phyloP scores from a whole-genome alignment of 2,329 filamentous ascomycete species.

The Penicillium sp. region DNA sequence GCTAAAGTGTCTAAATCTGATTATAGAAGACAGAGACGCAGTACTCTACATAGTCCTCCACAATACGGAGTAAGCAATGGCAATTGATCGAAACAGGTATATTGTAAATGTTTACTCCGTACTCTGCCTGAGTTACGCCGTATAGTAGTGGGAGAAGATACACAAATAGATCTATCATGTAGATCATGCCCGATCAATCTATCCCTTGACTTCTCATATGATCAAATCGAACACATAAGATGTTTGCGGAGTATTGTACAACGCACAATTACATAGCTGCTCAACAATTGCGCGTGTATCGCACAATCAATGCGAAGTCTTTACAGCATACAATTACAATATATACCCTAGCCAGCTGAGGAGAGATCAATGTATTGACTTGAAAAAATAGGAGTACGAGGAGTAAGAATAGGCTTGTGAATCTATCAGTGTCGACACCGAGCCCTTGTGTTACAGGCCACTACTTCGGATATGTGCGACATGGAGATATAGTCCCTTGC shows the following conservation, averaged over 20 bases:
- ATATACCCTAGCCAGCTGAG: too few relatives aligned
- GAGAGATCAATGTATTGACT: too few relatives aligned
- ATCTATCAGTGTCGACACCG: too few relatives aligned
- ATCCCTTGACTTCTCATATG: neutral
- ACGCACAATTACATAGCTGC: neutral
- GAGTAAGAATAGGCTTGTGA: too few relatives aligned
- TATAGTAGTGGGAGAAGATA: neutral
- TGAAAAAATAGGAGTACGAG: too few relatives aligned
- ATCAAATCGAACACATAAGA: neutral
- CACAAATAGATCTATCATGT: neutral
- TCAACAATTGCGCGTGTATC: neutral
- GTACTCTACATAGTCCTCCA: too few relatives aligned
- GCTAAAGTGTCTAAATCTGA: neutral
- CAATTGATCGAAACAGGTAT: neutral
- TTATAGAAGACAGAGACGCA: too few relatives aligned
- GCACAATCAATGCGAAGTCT: neutral
- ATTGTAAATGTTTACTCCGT: neutral
- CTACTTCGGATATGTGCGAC: too few relatives aligned
- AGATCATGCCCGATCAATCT: neutral
- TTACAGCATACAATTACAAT: too few relatives aligned
- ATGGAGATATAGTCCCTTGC: neutral
- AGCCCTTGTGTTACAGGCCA: too few relatives aligned
- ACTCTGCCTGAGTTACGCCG: neutral
- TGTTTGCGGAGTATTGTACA: neutral
- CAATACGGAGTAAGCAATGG: neutral